Evolutionary conservation across 164 flowering plant species (phyloP).

Genomic region (Nymphaea thermarum): DNA sequence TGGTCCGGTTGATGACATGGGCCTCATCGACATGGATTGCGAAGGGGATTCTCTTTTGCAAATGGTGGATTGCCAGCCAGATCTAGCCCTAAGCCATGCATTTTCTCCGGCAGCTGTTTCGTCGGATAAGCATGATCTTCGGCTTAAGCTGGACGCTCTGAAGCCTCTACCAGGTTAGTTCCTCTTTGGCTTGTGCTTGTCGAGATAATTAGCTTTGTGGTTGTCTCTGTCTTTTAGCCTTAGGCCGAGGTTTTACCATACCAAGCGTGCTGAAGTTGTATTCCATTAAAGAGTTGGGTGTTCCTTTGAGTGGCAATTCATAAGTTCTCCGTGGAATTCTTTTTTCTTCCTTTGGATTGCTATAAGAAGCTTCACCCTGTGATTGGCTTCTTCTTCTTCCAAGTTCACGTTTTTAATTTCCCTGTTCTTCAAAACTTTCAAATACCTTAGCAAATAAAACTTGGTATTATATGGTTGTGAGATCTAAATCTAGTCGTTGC

Average conservation of each 20-base stretch:
- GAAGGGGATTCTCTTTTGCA: background rate
- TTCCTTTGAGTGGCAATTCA: background rate
- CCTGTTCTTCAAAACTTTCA: too few species aligned
- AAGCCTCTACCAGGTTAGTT: background rate
- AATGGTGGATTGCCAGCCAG: background rate
- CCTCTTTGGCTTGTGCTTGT: background rate
- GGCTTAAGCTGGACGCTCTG: background rate
- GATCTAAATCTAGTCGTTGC: too few species aligned
- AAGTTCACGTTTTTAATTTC: too few species aligned
- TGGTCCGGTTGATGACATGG: too few species aligned
- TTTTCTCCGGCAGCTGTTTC: background rate
- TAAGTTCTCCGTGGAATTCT: background rate
- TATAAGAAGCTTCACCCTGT: background rate
- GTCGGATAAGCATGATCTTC: background rate
- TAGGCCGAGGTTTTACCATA: background rate
- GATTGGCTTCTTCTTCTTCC: too few species aligned
- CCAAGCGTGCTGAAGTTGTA: too few species aligned
- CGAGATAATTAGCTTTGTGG: background rate
- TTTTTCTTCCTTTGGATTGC: background rate
- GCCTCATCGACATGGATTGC: too few species aligned
- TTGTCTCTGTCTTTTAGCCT: background rate
- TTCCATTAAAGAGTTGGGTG: too few species aligned
- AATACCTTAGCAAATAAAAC: too few species aligned
- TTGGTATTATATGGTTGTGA: too few species aligned
- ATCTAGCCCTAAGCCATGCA: background rate